Evolutionary conservation across 2,329 filamentous ascomycete species (phyloP).

Genomic region (Cercospora canescens): DNA sequence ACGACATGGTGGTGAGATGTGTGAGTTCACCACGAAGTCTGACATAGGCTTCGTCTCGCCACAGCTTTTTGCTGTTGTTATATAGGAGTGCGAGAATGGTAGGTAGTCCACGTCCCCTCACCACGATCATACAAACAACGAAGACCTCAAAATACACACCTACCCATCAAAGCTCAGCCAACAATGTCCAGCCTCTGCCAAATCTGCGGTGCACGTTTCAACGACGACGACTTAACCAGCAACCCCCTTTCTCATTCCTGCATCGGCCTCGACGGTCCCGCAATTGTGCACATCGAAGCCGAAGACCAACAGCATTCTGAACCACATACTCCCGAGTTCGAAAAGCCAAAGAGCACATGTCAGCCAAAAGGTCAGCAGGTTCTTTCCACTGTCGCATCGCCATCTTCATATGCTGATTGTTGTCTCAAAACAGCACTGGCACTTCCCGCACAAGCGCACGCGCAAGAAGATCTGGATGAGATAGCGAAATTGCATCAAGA

Average conservation of each 20-base stretch:
- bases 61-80: background rate
- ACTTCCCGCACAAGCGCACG: background rate
- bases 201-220: constrained; percentile 13
- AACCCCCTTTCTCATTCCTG: constrained; percentile 12
- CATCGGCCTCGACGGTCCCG: constrained; percentile 15
- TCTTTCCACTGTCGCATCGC: background rate
- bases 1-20: constrained; percentile 1
- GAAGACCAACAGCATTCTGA: background rate
- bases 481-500: constrained; percentile 7
- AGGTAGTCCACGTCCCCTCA: background rate
- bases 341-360: background rate
- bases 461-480: constrained; percentile 5
- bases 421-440: background rate
- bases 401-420: background rate
- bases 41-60: constrained; percentile 1
- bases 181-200: constrained; percentile 15
- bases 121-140: background rate
- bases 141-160: background rate
- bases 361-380: background rate
- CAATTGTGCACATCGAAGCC: constrained; percentile 6
- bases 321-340: constrained; percentile 14
- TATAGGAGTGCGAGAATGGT: background rate
- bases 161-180: background rate
- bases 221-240: constrained; percentile 2
- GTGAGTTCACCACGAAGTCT: background rate